Percentiles rank a stretch among this genome's conserved stretches.
These are phyloP conservation scores for Hypoxylon sp. DNA, from an alignment of 2,329 filamentous ascomycete genomes.

Conservation along the genomic window DNA sequence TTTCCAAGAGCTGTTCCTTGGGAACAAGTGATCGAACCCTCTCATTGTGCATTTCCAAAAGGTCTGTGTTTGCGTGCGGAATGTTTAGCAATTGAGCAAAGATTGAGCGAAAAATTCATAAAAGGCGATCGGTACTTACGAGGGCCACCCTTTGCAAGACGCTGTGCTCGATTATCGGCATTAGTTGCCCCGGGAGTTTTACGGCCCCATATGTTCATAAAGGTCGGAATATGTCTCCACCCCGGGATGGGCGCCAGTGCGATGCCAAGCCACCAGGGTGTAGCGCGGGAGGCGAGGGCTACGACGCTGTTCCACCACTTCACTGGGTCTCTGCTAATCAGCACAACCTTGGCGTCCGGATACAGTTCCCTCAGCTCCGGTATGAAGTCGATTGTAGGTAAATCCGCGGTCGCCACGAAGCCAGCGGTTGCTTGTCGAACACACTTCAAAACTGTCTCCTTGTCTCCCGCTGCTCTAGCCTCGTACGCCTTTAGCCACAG, in stretches of 20 bases:
- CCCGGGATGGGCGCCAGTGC: constrained; percentile 42
- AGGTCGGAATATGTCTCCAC: constrained; percentile 42
- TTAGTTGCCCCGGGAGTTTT: constrained; percentile 35
- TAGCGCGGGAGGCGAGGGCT: constrained; percentile 26
- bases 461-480: constrained; percentile 45
- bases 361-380: constrained; percentile 47
- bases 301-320: constrained; percentile 47
- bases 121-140: constrained; percentile 24
- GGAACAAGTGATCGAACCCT: constrained; percentile 42
- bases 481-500: constrained; percentile 49
- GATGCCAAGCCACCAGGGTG: constrained; percentile 35
- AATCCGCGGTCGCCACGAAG: constrained; percentile 44
- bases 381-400: constrained; percentile 44
- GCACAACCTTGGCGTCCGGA: constrained; percentile 46
- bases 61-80: constrained; percentile 19
- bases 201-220: constrained; percentile 27
- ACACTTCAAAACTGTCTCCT: constrained; percentile 42
- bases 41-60: constrained; percentile 37
- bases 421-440: constrained; percentile 44
- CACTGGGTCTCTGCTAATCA: constrained; percentile 41
- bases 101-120: not conserved
- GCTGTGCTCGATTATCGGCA: constrained; percentile 23
- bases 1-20: constrained; percentile 44
- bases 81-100: constrained; percentile 3
- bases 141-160: constrained; percentile 39